Conservation (phyloP, 495 filamentous ascomycete species). For the Bryoglossum gracile region DNA sequence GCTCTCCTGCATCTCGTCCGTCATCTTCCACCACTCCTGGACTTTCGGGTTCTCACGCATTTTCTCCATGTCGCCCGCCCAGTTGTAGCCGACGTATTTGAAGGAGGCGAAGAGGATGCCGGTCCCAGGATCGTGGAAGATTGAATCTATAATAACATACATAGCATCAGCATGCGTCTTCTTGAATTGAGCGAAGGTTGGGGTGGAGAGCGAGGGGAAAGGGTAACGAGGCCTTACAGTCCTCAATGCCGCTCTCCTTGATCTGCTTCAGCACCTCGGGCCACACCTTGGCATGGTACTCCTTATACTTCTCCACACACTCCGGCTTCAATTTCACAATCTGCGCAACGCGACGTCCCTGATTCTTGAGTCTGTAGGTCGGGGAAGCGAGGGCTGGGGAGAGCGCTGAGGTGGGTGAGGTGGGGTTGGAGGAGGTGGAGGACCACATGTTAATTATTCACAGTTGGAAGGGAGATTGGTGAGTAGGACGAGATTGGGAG, state of each 20-base stretch:
- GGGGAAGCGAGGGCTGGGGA: neutral
- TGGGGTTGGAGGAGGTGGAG: neutral
- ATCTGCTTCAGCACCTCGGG: conserved; percentile 68
- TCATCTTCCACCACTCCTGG: conserved; percentile 73
- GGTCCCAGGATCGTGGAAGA: conserved; percentile 57
- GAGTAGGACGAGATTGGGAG: too few species aligned
- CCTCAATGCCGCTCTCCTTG: conserved; percentile 61
- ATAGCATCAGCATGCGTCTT: too few species aligned
- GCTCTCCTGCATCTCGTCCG: conserved; percentile 60
- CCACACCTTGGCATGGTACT: conserved; percentile 66
- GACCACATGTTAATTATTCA: too few species aligned
- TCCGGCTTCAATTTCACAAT: conserved; percentile 64
- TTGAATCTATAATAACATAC: conserved; percentile 57
- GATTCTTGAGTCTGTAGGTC: conserved; percentile 27
- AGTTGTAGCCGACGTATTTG: conserved; percentile 67
- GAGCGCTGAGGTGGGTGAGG: neutral
- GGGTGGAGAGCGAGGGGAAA: conserved; percentile 1
- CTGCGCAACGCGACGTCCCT: conserved; percentile 53
- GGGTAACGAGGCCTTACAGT: conserved; percentile 43
- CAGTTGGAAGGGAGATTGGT: too few species aligned
- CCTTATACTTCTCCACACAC: conserved; percentile 56
- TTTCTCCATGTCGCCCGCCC: conserved; percentile 60
- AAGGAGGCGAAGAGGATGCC: conserved; percentile 63
- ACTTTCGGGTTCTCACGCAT: conserved; percentile 65
- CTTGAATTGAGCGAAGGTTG: too few species aligned